These are phyloP conservation scores for Fusarium haematococcum DNA, from an alignment of 2,329 filamentous ascomycete species.

Conservation along the genomic window DNA sequence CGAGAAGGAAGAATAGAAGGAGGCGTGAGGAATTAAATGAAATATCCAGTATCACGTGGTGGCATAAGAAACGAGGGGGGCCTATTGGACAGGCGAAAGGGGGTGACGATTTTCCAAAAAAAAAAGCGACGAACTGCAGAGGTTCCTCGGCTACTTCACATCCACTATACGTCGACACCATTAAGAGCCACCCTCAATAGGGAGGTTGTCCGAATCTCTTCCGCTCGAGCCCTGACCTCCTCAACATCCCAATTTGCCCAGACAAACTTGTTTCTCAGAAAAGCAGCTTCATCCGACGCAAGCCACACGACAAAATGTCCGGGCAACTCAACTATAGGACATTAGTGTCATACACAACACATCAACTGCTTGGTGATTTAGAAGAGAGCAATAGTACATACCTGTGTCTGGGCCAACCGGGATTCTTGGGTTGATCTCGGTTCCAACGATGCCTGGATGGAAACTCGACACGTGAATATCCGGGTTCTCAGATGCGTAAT, in stretches of 20 bases:
- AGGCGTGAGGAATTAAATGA: not conserved
- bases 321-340: not conserved
- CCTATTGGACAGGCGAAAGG: too few species aligned
- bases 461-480: conserved; percentile 51
- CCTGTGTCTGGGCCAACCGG: conserved; percentile 1
- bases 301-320: conserved; percentile 26
- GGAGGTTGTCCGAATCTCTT: not conserved
- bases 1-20: not conserved
- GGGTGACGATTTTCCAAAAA: too few species aligned
- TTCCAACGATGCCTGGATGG: conserved; percentile 56
- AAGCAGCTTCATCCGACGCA: not conserved
- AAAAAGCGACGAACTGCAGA: too few species aligned
- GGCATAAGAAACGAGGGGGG: too few species aligned
- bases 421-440: conserved; percentile 45
- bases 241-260: conserved; percentile 19
- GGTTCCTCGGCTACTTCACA: too few species aligned
- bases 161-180: not conserved
- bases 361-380: not conserved
- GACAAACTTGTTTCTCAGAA: conserved; percentile 4
- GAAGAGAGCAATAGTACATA: not conserved
- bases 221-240: not conserved
- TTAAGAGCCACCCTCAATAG: not conserved
- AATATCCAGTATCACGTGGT: not conserved
- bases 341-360: fast-evolving
- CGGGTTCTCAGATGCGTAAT: conserved; percentile 51